Evolutionary conservation across 208 protist species (phyloP).

Genomic region (Trypanosoma grayi): DNA sequence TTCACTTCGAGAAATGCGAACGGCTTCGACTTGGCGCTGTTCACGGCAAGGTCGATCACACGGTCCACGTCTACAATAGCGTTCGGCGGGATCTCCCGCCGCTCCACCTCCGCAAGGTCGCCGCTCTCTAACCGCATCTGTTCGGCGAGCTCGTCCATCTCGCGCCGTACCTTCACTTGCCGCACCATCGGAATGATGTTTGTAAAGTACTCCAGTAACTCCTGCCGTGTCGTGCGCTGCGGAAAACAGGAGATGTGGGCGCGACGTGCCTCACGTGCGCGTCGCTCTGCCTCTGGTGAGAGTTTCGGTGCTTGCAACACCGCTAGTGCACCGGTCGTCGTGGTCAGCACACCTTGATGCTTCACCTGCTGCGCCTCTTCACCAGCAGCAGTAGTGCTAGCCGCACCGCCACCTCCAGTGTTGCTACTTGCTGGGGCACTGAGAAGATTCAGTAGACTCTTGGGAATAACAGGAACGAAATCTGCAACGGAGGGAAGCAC

Average conservation of each 20-base stretch:
- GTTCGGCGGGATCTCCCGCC: conserved; percentile 59
- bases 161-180: conserved; percentile 61
- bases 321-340: conserved; percentile 28
- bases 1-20: conserved; percentile 85
- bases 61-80: conserved; percentile 60
- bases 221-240: conserved; percentile 43
- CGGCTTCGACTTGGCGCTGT: conserved; percentile 49
- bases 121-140: background rate
- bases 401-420: background rate
- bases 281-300: conserved; percentile 51
- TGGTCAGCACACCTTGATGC: conserved; percentile 11
- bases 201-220: conserved; percentile 68
- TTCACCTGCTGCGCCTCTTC: background rate
- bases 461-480: conserved; percentile 60
- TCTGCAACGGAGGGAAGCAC: conserved; percentile 66
- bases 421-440: conserved; percentile 18
- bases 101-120: conserved; percentile 25
- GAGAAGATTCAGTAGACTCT: conserved; percentile 25
- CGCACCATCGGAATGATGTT: conserved; percentile 73
- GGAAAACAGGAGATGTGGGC: conserved; percentile 81
- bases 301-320: conserved; percentile 76
- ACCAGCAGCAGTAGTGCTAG: background rate
- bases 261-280: conserved; percentile 70
- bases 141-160: conserved; percentile 51
- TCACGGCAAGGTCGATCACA: conserved; percentile 53